Percentiles rank a stretch among this genome's conserved stretches.
Conservation (phyloP, 441 rosid genomes). For the Populus hybrid region DNA sequence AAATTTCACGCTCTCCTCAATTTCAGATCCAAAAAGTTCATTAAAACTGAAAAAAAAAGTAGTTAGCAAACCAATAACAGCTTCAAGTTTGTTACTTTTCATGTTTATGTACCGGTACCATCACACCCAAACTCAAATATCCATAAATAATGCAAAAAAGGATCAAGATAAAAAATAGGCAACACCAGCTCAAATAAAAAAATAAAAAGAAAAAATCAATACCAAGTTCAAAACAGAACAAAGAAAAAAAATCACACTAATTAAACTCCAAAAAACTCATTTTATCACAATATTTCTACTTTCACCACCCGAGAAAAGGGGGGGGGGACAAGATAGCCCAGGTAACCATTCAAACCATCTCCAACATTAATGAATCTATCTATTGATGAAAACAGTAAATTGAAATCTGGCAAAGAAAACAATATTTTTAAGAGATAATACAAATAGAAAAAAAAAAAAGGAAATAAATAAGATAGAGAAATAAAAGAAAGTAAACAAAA, state of each 20-base stretch:
- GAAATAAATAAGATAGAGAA: neutral
- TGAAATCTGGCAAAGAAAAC: neutral
- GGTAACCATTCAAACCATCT: neutral
- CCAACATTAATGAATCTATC: neutral
- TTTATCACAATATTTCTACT: neutral
- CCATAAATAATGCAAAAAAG: neutral
- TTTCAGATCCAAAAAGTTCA: constrained; percentile 4
- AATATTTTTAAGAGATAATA: neutral
- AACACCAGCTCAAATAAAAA: constrained; percentile 17
- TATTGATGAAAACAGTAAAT: neutral
- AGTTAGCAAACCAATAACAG: neutral
- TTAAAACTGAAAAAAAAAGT: neutral
- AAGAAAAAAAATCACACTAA: neutral
- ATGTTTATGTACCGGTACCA: neutral
- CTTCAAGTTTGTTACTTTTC: neutral
- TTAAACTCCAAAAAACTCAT: neutral
- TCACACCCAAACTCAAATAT: neutral
- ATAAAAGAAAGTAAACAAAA: neutral
- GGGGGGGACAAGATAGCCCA: neutral
- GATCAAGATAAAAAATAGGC: neutral
- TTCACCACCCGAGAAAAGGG: neutral
- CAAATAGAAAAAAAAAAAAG: neutral
- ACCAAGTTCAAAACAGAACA: neutral
- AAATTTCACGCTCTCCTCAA: neutral
- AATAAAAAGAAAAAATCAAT: neutral